Base-by-base conservation (phyloP, 345 rosid species). In the Ceriops zippeliana region DNA sequence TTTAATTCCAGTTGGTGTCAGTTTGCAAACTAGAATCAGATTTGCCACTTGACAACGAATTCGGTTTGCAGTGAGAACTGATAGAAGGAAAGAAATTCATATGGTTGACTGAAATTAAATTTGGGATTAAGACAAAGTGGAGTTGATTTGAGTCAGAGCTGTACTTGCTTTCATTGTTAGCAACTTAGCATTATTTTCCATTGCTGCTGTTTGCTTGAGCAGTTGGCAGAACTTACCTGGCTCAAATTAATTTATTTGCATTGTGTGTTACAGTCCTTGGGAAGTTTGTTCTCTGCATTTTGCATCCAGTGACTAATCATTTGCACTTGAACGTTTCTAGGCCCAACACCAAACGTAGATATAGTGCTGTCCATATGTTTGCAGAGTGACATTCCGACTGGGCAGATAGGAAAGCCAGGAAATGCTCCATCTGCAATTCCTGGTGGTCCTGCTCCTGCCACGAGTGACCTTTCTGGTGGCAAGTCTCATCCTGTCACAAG, bases 311-410 rank as follows among this genome's bases (percentile, higher is more conserved):
- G 42, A 35, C 30, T 79, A 31, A 52, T 35, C 7, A 21, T 31
- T 32, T 57, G 62, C 35, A 47, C 21, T 19, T 32, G 61, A n/a
- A 57, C 59, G 13, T 30, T 69, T 78, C 30, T 72, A 90, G 97
- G 97, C 79, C 96, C 97, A 46, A 71, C 79, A 26, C 96, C 96
- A 51, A 85, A 86, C 56, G 95, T 85, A 63, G 97, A 91, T 78
- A 78, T 93, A 52, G 86, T 93, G 34, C 68, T 93, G 65, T 93
- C 97, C 20, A 88, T 93, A 68, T 91, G 96, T 79, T 76, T 93
- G 83, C 95, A 93, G 82, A 89, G 88, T 65, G 88, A 87, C 76
- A 61, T 87, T 58, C 87, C 87, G 11, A 73, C 70, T 26, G 83
- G 62, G 53, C 84, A 77, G 73, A 46, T 61, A 53, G 85, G 82